Evolutionary conservation across 257 asterid species (phyloP).

Genomic region (Ehretia macrophylla): DNA sequence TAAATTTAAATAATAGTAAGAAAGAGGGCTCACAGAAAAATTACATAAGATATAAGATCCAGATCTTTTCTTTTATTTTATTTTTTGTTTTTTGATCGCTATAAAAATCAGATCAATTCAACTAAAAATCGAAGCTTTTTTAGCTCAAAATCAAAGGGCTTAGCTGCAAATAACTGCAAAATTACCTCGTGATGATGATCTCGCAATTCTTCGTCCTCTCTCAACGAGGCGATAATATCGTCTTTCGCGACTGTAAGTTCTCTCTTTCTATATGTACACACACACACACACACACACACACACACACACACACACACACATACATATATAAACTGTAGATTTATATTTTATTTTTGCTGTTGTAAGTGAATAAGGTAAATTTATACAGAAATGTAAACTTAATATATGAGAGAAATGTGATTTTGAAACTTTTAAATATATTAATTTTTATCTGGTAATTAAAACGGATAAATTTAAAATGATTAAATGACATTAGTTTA

Average conservation of each 20-base stretch:
- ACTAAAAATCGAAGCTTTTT: background rate
- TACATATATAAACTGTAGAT: background rate
- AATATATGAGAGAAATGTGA: no score
- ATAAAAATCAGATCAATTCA: background rate
- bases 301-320: no score
- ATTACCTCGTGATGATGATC: slow-evolving; percentile 40
- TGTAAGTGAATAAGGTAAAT: background rate
- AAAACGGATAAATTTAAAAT: no score
- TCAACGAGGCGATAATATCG: slow-evolving; percentile 98
- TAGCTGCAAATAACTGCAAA: background rate
- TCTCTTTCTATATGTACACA: background rate
- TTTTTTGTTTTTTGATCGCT: no score
- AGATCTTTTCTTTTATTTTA: no score
- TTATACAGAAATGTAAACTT: background rate
- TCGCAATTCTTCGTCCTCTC: slow-evolving; percentile 98
- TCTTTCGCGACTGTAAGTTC: slow-evolving; percentile 84
- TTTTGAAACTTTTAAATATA: no score
- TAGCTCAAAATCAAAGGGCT: background rate
- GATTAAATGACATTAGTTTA: no score
- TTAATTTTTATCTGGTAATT: no score
- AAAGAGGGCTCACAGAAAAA: no score
- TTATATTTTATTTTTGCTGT: background rate
- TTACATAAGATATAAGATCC: no score
- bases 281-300: no score
- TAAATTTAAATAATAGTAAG: no score